Base-by-base conservation (phyloP, 306 rosid genomes). In the Corylus americana region DNA sequence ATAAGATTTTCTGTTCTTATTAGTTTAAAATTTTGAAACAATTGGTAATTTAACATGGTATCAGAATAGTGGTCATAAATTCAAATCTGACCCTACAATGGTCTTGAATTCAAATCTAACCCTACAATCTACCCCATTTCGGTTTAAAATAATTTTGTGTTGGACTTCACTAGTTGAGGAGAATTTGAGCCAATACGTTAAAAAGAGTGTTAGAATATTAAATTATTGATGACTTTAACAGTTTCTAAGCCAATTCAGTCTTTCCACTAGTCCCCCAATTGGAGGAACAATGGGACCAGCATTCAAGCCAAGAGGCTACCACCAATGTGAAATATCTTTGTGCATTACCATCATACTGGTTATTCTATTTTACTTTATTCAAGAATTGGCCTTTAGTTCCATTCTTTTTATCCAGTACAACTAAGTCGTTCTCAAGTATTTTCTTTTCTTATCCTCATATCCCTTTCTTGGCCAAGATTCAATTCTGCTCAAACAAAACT, bases 241-340 rank as follows among this genome's bases (percentile, higher is more conserved):
- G 37, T 67, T 67, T 67, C 51, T 35, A 35, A 39, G 18, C 31
- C n/a, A 54, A 66, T 25, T 49, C 37, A 66, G 76, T 42, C 75
- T 76, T 58, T 67, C 77, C 77, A 49, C 31, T 51, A 37, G 74
- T 72, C 45, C 74, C 20, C 6, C 9, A 66, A 83, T 35, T 48
- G 37, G 75, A 69, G 10, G 47, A 61, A 29, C 14, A 13, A 29
- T 70, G 25, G 5, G 48, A 16, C 48, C 45, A n/a, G 14, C 27
- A n/a, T 55, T 55, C 48, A 35, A 1, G 5, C 70, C 70, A 31
- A 64, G 48, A 64, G 47, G 20, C n/a, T 37, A 16, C 47, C 22
- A 31, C 70, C 22, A 64, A 8, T 35, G 48, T 3, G 22, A 64
- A 64, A 64, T 47, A 64, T 35, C 16, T 62, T 62, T 62, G 69